Evolutionary conservation across 345 rosid species (phyloP), one percentile per base, ranked within the genome.

Genomic region (Microthlaspi erraticum): DNA sequence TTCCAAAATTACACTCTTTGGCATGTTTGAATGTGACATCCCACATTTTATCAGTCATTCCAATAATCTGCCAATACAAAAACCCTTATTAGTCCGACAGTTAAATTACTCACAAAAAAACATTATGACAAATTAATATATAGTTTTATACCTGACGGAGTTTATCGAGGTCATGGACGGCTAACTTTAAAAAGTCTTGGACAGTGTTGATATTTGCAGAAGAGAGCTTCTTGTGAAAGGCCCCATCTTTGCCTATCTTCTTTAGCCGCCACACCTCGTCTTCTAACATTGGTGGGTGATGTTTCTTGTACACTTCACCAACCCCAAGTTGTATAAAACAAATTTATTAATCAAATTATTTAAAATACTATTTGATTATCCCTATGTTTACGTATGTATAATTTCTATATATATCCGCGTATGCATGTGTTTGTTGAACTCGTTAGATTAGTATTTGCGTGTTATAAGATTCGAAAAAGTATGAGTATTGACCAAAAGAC

Each of bases 241-340:
- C 88, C 33, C 98, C 98, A 38, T 79, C 96, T 82, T 90, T 93
- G 17, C 93, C 93, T 23, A 93, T 88, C 81, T 87, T 93, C 82
- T 85, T 84, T 6, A 89, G 89, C 36, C 98, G 87, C 96, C 98
- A 89, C 29, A 92, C 96, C 36, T 93, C 88, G 66, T 93, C 98
- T 3, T 76, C 79, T 42, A 93, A 66, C 81, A 60, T 71, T 52
- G 98, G 98, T 17, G 98, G 98, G 74, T 87, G 77, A 75, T 93
- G 93, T 76, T 93, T 93, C 92, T 86, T 90, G 87, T 93, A 93
- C 81, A 88, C 98, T 90, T 63, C 67, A 74, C 71, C 71, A 65
- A 51, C 66, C 71, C 11, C 37, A 76, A 71, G 69, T 14, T 26
- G 29, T 7, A 7, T 8, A 51, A 42, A 57, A 51, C 26, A 38